A percentile compares a stretch with the other conserved stretches of the same genome.
These are phyloP conservation scores for Sporisorium graminicola DNA, from an alignment of 1,284 basidiomycete genomes.

Conservation along the genomic window DNA sequence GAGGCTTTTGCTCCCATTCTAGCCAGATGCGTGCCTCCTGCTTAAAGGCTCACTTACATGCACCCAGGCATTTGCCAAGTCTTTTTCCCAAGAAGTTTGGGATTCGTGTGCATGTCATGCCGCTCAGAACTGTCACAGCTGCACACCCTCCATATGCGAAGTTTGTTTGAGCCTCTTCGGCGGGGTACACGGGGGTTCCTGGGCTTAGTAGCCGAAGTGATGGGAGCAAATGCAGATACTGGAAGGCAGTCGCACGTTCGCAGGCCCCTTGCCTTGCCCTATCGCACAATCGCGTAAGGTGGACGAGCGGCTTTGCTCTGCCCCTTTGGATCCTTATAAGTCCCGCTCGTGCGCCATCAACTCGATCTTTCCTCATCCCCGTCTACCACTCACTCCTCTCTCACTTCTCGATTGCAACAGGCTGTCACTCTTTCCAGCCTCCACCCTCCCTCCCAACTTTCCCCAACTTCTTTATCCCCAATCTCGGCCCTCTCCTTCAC, in stretches of 20 bases:
- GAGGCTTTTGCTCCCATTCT: neutral
- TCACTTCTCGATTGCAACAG: constrained; percentile 5
- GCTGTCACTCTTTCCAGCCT: constrained; percentile 52
- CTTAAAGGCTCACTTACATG: neutral
- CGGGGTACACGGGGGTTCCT: neutral
- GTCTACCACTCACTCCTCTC: constrained; percentile 15
- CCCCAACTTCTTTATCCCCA: constrained; percentile 2
- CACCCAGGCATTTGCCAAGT: constrained; percentile 1
- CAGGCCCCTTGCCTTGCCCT: neutral
- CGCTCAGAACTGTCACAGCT: too few relatives aligned
- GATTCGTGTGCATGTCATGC: neutral
- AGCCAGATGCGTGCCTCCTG: constrained; percentile 3
- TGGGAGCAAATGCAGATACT: neutral
- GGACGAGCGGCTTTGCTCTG: neutral
- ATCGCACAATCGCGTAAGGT: neutral
- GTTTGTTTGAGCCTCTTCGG: neutral
- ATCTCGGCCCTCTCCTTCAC: constrained; percentile 1
- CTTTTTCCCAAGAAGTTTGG: neutral
- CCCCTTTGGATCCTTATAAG: constrained; percentile 24
- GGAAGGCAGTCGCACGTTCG: neutral
- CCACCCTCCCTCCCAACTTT: too few relatives aligned
- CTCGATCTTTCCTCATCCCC: neutral
- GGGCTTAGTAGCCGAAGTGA: neutral
- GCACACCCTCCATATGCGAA: too few relatives aligned
- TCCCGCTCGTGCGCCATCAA: neutral